These are phyloP conservation scores for Claviceps arundinis DNA, from an alignment of 2,329 filamentous ascomycete genomes.

Conservation along the genomic window DNA sequence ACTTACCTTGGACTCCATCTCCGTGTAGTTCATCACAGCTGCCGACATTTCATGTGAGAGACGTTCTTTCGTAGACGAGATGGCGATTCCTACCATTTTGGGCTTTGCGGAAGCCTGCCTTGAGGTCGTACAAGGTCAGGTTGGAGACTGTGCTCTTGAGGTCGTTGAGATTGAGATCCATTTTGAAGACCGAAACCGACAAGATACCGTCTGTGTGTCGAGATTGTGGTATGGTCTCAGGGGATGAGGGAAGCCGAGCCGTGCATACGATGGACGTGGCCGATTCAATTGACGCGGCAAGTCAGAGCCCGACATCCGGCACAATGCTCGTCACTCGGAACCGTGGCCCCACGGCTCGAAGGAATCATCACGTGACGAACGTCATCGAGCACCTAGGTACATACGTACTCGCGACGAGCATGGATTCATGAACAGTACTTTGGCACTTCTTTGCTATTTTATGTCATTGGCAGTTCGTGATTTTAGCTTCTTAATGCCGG, in stretches of 20 bases:
- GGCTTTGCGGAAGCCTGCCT: conserved; percentile 86
- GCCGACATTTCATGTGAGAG: conserved; percentile 16
- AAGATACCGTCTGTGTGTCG: background rate
- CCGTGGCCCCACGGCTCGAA: background rate
- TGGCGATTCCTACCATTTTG: conserved; percentile 63
- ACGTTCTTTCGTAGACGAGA: background rate
- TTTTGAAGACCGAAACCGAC: conserved; percentile 26
- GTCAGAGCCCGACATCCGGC: background rate
- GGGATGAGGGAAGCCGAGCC: background rate
- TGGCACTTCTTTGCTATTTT: no score
- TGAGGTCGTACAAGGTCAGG: conserved; percentile 87
- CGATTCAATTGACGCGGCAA: background rate
- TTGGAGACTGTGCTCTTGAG: conserved; percentile 81
- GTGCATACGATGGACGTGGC: background rate
- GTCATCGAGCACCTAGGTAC: no score
- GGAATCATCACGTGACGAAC: no score
- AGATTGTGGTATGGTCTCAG: background rate
- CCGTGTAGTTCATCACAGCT: conserved; percentile 98
- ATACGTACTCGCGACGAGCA: no score
- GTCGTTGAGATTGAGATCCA: conserved; percentile 82
- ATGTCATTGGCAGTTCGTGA: no score
- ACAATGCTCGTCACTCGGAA: background rate
- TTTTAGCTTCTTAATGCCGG: no score
- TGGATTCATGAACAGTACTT: no score
- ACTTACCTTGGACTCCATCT: conserved; percentile 63